Evolutionary conservation across 805 yeast species (phyloP).

Genomic region (Groenewaldozyma salmanticensis): DNA sequence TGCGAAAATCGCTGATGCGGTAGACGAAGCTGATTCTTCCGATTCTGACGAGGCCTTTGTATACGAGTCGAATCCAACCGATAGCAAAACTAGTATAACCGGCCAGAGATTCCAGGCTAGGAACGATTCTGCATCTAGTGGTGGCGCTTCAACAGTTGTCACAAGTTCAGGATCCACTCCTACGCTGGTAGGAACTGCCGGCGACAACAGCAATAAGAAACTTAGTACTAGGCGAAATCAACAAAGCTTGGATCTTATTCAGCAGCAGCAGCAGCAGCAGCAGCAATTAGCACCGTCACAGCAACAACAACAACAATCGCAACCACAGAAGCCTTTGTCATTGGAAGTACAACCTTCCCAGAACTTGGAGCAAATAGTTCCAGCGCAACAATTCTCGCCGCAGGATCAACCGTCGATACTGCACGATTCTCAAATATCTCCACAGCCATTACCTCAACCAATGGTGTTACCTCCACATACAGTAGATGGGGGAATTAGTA

Average conservation of each 20-base stretch:
- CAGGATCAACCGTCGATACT: background rate
- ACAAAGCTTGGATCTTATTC: background rate
- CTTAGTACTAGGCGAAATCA: background rate
- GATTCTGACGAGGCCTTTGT: constrained; percentile 95
- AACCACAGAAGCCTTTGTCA: background rate
- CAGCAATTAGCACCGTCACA: background rate
- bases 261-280: constrained; percentile 3
- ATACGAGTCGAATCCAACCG: constrained; percentile 49
- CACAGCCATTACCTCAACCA: no score
- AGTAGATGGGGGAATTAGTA: background rate
- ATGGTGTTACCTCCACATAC: no score
- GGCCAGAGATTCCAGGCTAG: constrained; percentile 17
- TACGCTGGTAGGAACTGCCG: background rate
- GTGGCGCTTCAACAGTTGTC: background rate
- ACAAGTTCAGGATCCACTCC: background rate
- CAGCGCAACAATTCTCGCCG: background rate
- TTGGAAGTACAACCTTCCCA: background rate
- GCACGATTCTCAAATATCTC: no score
- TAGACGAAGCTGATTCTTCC: constrained; percentile 68
- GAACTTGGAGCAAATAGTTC: background rate
- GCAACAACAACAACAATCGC: background rate
- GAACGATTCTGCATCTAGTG: constrained; percentile 12
- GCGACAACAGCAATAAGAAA: background rate
- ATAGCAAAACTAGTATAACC: constrained; percentile 1
- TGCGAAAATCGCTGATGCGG: constrained; percentile 88